These are phyloP conservation scores for Colletotrichum chlorophyti DNA, from an alignment of 2,329 filamentous ascomycete genomes.

Conservation along the genomic window DNA sequence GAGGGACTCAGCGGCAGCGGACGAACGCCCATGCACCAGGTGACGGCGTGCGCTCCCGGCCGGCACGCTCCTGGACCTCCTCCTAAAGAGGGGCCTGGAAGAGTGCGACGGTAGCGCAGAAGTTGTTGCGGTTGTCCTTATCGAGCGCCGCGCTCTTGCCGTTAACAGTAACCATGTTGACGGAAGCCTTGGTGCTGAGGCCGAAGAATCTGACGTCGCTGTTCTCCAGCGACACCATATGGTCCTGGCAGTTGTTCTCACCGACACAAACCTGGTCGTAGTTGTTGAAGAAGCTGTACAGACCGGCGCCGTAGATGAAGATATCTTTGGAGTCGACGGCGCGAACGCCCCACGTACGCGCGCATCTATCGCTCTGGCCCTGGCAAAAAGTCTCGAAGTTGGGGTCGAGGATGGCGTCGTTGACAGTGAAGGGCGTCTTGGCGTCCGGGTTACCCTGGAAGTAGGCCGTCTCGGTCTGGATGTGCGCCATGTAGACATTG, in stretches of 20 bases:
- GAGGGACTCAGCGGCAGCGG: too few species aligned
- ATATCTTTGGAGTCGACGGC: conserved; percentile 71
- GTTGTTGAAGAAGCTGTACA: conserved; percentile 87
- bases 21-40: not conserved
- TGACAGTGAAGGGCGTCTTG: conserved; percentile 67
- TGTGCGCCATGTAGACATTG: conserved; percentile 81
- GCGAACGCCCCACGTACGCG: conserved; percentile 80
- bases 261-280: conserved; percentile 75
- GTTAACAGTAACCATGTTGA: conserved; percentile 75
- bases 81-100: conserved; percentile 42
- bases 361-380: conserved; percentile 52
- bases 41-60: not conserved
- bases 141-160: conserved; percentile 61
- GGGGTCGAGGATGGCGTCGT: conserved; percentile 67
- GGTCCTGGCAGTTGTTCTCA: conserved; percentile 75
- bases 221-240: conserved; percentile 77
- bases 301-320: conserved; percentile 74
- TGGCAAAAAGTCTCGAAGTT: conserved; percentile 68
- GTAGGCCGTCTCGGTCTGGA: conserved; percentile 91
- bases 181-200: conserved; percentile 76
- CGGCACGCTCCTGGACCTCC: not conserved
- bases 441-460: conserved; percentile 85
- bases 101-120: conserved; percentile 66
- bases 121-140: conserved; percentile 69
- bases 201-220: conserved; percentile 69